phyloP scores from a whole-genome alignment of 2,329 filamentous ascomycete species.

The Aspergillus thermomutatus region DNA sequence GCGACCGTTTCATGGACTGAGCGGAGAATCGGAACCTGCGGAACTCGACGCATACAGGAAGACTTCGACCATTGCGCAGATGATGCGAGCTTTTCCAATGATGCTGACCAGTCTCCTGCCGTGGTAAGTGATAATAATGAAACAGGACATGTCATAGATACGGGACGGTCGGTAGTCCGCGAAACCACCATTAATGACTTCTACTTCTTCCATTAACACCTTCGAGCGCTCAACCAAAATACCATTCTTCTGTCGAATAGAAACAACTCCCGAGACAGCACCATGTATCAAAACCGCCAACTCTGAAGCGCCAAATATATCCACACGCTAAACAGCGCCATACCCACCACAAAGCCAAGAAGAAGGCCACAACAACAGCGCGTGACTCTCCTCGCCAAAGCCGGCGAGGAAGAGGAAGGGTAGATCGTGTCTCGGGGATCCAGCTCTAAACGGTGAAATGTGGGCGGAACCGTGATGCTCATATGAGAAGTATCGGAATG shows the following conservation, averaged over 20 bases:
- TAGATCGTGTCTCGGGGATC: not conserved
- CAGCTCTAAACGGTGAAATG: not conserved
- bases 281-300: not conserved
- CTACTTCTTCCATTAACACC: not conserved
- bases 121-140: not conserved
- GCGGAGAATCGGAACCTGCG: not conserved
- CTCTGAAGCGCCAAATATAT: not conserved
- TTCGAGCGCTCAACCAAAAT: not conserved
- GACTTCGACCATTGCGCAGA: too few species aligned
- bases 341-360: not conserved
- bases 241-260: not conserved
- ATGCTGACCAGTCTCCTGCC: not conserved
- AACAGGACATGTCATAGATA: not conserved
- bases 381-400: not conserved
- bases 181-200: too few species aligned
- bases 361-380: not conserved
- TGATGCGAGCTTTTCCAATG: too few species aligned
- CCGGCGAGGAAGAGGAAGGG: not conserved
- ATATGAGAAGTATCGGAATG: not conserved
- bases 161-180: not conserved
- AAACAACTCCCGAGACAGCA: not conserved
- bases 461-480: not conserved
- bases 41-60: too few species aligned
- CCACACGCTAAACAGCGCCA: not conserved
- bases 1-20: not conserved